Evolutionary conservation across 2,329 filamentous ascomycete genomes (phyloP).

Genomic region (Daldinia sp.): DNA sequence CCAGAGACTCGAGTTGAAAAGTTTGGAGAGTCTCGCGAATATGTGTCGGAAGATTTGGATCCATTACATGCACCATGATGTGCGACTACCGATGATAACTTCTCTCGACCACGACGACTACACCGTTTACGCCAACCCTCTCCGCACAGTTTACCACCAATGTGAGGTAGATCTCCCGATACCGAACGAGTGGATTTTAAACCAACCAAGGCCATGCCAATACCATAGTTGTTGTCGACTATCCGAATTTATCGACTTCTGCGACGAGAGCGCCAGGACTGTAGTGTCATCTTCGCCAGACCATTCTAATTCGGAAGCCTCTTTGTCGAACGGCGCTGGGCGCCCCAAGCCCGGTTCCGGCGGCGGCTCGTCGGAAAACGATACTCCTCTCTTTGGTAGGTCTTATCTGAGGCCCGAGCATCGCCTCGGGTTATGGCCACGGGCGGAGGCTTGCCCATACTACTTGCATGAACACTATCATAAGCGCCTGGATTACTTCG

Average conservation of each 20-base stretch:
- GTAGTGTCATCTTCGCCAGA: too few relatives aligned
- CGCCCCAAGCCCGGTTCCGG: background rate
- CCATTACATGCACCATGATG: constrained; percentile 45
- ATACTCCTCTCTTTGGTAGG: too few relatives aligned
- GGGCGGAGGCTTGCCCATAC: constrained; percentile 35
- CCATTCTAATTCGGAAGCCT: too few relatives aligned
- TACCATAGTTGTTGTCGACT: constrained; percentile 43
- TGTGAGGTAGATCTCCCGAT: constrained; percentile 37
- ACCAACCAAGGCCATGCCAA: constrained; percentile 22
- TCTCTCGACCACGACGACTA: background rate
- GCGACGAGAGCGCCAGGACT: too few relatives aligned
- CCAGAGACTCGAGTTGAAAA: too few relatives aligned
- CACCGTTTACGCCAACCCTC: constrained; percentile 33
- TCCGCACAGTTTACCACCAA: constrained; percentile 33
- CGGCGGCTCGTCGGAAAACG: background rate
- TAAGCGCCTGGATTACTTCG: constrained; percentile 33
- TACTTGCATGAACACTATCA: constrained; percentile 39
- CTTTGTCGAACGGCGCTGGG: too few relatives aligned
- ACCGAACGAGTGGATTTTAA: background rate
- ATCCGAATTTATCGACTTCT: background rate
- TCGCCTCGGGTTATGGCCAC: too few relatives aligned
- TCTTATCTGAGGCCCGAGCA: too few relatives aligned
- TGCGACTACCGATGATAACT: constrained; percentile 38
- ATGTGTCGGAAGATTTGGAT: constrained; percentile 40
- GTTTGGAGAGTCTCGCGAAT: too few relatives aligned